A percentile compares a stretch with the other conserved stretches of the same genome.
phyloP scores from a whole-genome alignment of 805 yeast species.

The Cyberlindnera euphorbiiphila region DNA sequence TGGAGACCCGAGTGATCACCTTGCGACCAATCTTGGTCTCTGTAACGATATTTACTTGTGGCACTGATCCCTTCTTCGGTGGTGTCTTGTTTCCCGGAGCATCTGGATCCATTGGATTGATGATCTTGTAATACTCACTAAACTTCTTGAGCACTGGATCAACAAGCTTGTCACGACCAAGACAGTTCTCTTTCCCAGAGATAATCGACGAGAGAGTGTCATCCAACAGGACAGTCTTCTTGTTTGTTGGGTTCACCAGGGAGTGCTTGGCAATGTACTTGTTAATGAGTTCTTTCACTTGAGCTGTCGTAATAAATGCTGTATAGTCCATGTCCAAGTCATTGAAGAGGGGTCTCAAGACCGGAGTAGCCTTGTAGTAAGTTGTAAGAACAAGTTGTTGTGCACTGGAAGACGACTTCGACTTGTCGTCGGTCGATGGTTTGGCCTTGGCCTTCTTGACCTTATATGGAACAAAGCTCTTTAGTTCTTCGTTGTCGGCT shows the following conservation, averaged over 20 bases:
- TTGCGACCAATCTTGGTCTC: constrained; percentile 82
- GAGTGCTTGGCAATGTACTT: constrained; percentile 52
- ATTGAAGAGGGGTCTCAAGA: constrained; percentile 44
- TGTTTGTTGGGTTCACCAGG: constrained; percentile 49
- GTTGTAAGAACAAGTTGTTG: constrained; percentile 45
- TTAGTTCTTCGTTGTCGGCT: constrained; percentile 43
- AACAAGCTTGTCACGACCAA: constrained; percentile 34
- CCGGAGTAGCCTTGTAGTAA: constrained; percentile 54
- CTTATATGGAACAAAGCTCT: constrained; percentile 62
- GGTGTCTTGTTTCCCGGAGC: constrained; percentile 36
- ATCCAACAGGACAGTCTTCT: constrained; percentile 53
- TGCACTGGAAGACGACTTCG: constrained; percentile 29
- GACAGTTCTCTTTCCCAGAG: constrained; percentile 26
- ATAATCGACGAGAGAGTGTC: constrained; percentile 45
- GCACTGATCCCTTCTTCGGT: constrained; percentile 57
- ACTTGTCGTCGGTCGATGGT: constrained; percentile 20
- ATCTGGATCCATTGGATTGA: constrained; percentile 34
- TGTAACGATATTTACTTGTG: constrained; percentile 60
- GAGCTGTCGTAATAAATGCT: constrained; percentile 46
- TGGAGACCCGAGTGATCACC: constrained; percentile 65
- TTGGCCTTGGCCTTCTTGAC: constrained; percentile 23
- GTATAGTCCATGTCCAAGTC: constrained; percentile 35
- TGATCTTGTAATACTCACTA: constrained; percentile 46
- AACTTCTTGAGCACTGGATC: constrained; percentile 43
- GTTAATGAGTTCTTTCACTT: constrained; percentile 50